These are phyloP conservation scores for Jacaranda mimosifolia DNA, from an alignment of 257 asterid species.

Conservation along the genomic window DNA sequence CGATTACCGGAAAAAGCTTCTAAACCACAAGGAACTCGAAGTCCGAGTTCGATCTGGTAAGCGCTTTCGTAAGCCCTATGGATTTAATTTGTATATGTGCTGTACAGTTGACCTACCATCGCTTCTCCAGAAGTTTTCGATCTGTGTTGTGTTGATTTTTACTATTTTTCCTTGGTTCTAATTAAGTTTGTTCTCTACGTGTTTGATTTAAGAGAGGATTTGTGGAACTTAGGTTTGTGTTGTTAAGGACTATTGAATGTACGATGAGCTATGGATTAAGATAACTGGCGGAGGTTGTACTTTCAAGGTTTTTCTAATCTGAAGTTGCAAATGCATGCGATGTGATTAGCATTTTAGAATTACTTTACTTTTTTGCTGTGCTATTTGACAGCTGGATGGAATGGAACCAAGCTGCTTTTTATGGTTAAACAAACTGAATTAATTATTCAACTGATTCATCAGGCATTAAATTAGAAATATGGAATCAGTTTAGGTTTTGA, in stretches of 20 bases:
- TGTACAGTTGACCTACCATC: background rate
- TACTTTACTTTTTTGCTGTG: background rate
- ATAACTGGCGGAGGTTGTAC: background rate
- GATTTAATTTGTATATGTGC: background rate
- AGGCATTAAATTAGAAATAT: background rate
- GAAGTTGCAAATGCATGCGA: background rate
- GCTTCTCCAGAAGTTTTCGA: background rate
- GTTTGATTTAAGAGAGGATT: slow-evolving; percentile 23
- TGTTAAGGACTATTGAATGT: background rate
- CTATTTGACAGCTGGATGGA: background rate
- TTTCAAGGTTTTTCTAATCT: slow-evolving; percentile 7
- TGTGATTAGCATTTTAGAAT: background rate
- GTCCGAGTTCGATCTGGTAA: slow-evolving; percentile 68
- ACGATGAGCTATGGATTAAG: slow-evolving; percentile 15
- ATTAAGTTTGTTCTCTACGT: background rate
- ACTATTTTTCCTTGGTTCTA: background rate
- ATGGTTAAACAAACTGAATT: background rate
- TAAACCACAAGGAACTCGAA: slow-evolving; percentile 69
- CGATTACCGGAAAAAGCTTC: slow-evolving; percentile 71
- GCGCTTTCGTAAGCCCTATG: slow-evolving; percentile 36
- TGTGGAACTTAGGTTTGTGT: slow-evolving; percentile 2
- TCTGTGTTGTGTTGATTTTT: slow-evolving; percentile 14
- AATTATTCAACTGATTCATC: background rate
- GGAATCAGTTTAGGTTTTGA: slow-evolving; percentile 5
- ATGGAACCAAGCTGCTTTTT: slow-evolving; percentile 17